phyloP scores from a whole-genome alignment of 1,139 yeast species.

The Keqinozyma sinolaborantium region DNA sequence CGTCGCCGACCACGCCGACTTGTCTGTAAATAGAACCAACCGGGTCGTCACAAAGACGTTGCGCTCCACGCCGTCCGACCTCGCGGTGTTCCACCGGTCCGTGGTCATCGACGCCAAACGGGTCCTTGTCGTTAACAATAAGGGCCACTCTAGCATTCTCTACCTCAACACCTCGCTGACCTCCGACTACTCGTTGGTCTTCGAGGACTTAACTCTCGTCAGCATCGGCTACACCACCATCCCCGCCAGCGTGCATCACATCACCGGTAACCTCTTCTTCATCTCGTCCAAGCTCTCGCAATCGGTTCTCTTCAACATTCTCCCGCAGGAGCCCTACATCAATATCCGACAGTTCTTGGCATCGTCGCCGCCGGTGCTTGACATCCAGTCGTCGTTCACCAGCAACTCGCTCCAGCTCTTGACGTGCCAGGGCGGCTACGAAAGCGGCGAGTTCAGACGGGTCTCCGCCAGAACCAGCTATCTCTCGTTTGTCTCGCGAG shows the following conservation, averaged over 20 bases:
- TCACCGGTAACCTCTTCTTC: slow-evolving; percentile 26
- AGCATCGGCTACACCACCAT: slow-evolving; percentile 29
- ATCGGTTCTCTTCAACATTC: slow-evolving; percentile 29
- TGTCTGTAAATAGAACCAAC: slow-evolving; percentile 9
- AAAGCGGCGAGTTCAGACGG: slow-evolving; percentile 31
- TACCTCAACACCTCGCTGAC: slow-evolving; percentile 14
- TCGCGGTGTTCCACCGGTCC: slow-evolving; percentile 9
- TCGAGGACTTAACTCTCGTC: slow-evolving; percentile 23
- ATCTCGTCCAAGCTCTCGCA: slow-evolving; percentile 31
- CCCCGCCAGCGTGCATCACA: slow-evolving; percentile 23
- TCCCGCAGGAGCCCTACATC: slow-evolving; percentile 25
- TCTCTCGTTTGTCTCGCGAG: slow-evolving; percentile 1
- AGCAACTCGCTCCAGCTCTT: slow-evolving; percentile 13
- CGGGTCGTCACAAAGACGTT: slow-evolving; percentile 13
- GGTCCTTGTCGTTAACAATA: slow-evolving; percentile 24
- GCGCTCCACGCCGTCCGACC: slow-evolving; percentile 1
- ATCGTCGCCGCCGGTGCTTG: slow-evolving; percentile 37
- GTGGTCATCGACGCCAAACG: slow-evolving; percentile 24
- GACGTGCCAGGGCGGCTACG: slow-evolving; percentile 38
- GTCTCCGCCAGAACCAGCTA: slow-evolving; percentile 5
- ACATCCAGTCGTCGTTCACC: slow-evolving; percentile 12
- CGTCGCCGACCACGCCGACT: slow-evolving; percentile 9
- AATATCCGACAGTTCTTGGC: slow-evolving; percentile 17
- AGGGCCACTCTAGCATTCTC: slow-evolving; percentile 29
- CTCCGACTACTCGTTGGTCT: slow-evolving; percentile 3